Percentiles rank a stretch among this genome's conserved stretches.
These are phyloP conservation scores for Ochromonas danica DNA, from an alignment of 108 stramenopile species.

Conservation along the genomic window DNA sequence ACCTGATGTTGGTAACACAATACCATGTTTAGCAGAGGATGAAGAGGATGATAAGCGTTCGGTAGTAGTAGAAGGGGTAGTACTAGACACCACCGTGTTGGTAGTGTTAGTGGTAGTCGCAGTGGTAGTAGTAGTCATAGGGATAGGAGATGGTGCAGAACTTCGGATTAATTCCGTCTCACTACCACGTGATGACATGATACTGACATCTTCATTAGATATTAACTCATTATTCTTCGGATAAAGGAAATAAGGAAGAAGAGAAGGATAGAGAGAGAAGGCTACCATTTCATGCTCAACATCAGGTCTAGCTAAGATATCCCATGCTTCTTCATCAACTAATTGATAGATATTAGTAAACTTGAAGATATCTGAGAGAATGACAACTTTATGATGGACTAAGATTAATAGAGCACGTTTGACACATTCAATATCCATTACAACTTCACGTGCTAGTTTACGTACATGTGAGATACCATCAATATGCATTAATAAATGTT, in stretches of 20 bases:
- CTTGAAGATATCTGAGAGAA: background rate
- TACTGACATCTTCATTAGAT: background rate
- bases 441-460: background rate
- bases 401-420: background rate
- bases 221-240: no score
- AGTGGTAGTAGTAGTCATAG: background rate
- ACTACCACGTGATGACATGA: background rate
- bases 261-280: no score
- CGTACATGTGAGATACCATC: background rate
- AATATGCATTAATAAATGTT: background rate
- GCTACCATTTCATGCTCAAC: background rate
- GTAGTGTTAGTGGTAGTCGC: background rate
- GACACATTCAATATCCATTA: constrained; percentile 5
- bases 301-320: background rate
- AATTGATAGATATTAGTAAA: constrained; percentile 2
- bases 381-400: background rate
- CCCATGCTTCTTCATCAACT: background rate
- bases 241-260: no score
- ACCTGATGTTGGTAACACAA: no score
- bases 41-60: no score
- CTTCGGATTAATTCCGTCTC: background rate
- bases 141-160: background rate
- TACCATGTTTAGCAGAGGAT: no score
- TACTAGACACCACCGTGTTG: background rate
- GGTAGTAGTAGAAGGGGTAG: no score